A percentile compares a stretch with the other conserved stretches of the same genome.
Conservation (phyloP, 176 grass and related monocot genomes). For the Avena atlantica region DNA sequence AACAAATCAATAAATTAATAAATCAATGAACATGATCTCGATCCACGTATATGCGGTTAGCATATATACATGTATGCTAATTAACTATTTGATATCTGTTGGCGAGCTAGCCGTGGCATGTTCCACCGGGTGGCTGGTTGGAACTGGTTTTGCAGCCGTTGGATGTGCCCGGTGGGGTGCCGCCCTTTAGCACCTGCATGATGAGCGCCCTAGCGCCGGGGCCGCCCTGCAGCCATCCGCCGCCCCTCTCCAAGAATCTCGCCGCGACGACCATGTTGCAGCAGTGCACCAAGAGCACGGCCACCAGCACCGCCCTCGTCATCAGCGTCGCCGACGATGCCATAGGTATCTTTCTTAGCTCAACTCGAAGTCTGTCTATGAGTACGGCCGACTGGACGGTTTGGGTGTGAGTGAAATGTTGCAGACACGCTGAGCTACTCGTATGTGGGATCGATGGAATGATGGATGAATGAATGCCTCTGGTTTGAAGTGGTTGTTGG, state of each 20-base stretch:
- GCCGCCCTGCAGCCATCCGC: not conserved
- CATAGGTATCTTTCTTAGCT: not conserved
- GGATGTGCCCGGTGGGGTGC: not conserved
- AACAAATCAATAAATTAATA: not conserved
- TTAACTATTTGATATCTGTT: too few species aligned
- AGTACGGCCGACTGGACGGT: too few species aligned
- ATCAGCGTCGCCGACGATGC: not conserved
- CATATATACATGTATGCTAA: not conserved
- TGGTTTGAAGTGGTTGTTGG: too few species aligned
- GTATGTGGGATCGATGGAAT: too few species aligned
- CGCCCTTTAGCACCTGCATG: not conserved
- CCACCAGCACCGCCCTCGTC: not conserved
- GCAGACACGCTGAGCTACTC: not conserved
- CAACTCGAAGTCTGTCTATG: not conserved
- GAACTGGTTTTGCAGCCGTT: not conserved
- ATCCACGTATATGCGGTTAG: not conserved
- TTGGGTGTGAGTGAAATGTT: not conserved
- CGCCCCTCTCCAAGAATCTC: not conserved
- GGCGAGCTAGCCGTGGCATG: not conserved
- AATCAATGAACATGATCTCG: not conserved
- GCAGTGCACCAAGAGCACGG: conserved; percentile 34
- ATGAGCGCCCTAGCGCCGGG: not conserved
- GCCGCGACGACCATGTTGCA: conserved; percentile 13
- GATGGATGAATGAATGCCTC: too few species aligned
- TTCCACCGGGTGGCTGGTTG: not conserved